Percentiles rank a stretch among this genome's conserved stretches.
phyloP scores from a whole-genome alignment of 2,329 filamentous ascomycete genomes.

The Calonectria multiphialidica region DNA sequence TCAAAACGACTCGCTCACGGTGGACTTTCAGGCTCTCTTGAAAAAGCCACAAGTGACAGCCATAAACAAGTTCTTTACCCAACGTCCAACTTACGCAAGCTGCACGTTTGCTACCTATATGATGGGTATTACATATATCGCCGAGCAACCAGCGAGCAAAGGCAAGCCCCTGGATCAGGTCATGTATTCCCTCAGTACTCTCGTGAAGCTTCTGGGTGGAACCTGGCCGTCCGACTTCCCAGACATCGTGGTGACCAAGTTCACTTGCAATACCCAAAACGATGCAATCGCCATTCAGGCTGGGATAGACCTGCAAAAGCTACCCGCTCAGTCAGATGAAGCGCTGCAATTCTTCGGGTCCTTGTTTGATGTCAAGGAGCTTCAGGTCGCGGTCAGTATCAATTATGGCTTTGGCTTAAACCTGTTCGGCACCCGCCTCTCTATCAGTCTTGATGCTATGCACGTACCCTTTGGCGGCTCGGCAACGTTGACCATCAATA shows the following conservation, averaged over 20 bases:
- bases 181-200: neutral
- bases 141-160: neutral
- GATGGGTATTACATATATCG: neutral
- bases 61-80: neutral
- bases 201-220: neutral
- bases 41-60: neutral
- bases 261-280: neutral
- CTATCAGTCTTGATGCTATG: neutral
- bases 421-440: neutral
- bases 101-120: neutral
- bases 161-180: neutral
- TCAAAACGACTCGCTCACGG: neutral
- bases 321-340: neutral
- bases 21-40: neutral
- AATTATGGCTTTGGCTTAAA: neutral
- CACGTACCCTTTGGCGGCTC: neutral
- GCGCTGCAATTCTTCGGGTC: neutral
- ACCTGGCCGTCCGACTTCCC: neutral
- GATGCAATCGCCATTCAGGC: neutral
- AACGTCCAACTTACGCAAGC: neutral
- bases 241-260: neutral
- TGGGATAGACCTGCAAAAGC: neutral
- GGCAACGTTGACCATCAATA: neutral
- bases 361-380: neutral
- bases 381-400: neutral